These are phyloP conservation scores for Colletotrichum plurivorum DNA, from an alignment of 2,329 filamentous ascomycete species.

Conservation along the genomic window DNA sequence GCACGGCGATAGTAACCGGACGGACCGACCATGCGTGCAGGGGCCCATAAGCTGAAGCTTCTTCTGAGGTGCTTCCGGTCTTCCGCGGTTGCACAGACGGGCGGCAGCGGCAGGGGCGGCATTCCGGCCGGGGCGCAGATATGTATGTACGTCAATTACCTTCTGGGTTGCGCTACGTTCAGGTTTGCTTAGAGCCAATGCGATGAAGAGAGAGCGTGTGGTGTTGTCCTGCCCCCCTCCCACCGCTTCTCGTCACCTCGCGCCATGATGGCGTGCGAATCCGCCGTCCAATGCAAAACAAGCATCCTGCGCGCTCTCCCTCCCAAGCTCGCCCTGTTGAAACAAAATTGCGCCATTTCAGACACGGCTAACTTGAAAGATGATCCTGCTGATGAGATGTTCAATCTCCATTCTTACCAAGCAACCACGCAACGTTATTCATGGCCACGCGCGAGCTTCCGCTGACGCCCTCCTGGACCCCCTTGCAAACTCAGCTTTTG, in stretches of 20 bases:
- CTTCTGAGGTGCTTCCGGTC: too few relatives aligned
- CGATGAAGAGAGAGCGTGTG: too few relatives aligned
- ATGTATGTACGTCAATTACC: too few relatives aligned
- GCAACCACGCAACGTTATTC: conserved; percentile 2
- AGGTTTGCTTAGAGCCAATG: neutral
- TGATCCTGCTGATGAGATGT: neutral
- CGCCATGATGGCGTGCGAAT: conserved; percentile 38
- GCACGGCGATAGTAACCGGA: too few relatives aligned
- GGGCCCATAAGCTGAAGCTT: too few relatives aligned
- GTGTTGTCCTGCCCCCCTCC: neutral
- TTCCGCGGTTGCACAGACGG: too few relatives aligned
- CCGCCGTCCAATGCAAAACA: neutral
- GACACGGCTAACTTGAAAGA: neutral
- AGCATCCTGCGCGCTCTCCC: neutral
- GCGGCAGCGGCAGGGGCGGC: too few relatives aligned
- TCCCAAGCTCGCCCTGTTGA: conserved; percentile 7
- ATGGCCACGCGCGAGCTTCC: conserved; percentile 5
- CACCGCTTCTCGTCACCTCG: conserved; percentile 23
- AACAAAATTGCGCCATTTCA: conserved; percentile 34
- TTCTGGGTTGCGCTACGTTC: neutral
- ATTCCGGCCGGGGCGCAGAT: too few relatives aligned
- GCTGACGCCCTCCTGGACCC: neutral
- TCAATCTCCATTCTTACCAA: conserved; percentile 28
- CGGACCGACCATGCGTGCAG: too few relatives aligned
- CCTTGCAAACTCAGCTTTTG: neutral